These are phyloP conservation scores for Trametes pubescens DNA, from an alignment of 1,284 basidiomycete genomes.

Conservation along the genomic window DNA sequence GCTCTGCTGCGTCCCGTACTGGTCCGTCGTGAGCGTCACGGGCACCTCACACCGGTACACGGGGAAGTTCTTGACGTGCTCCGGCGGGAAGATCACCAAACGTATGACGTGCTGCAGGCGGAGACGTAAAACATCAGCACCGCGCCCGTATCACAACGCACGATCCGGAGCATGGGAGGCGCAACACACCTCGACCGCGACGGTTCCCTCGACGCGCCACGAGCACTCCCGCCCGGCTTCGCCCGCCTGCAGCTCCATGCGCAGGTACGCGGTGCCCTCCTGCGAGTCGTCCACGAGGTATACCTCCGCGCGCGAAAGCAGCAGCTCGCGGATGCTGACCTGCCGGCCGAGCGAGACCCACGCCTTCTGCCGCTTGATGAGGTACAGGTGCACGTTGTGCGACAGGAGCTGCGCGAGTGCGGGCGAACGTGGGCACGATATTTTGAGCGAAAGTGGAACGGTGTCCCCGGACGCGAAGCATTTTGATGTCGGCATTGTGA, in stretches of 20 bases:
- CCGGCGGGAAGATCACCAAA: constrained; percentile 46
- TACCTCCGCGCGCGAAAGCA: constrained; percentile 37
- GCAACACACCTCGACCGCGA: constrained; percentile 41
- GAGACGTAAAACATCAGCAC: constrained; percentile 14
- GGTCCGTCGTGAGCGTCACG: constrained; percentile 52
- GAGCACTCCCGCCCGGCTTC: constrained; percentile 41
- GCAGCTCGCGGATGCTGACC: constrained; percentile 37
- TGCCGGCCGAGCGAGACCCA: constrained; percentile 39
- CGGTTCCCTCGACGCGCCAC: constrained; percentile 38
- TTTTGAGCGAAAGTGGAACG: constrained; percentile 50
- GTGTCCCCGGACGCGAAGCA: constrained; percentile 52
- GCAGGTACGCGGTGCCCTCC: constrained; percentile 38
- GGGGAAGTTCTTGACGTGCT: constrained; percentile 47
- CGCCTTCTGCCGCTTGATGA: constrained; percentile 48
- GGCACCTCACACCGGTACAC: constrained; percentile 49
- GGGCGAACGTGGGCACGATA: constrained; percentile 49
- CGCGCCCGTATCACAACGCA: neutral
- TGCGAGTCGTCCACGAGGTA: constrained; percentile 36
- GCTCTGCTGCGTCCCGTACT: constrained; percentile 49
- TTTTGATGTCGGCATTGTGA: constrained; percentile 48
- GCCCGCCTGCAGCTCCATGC: constrained; percentile 40
- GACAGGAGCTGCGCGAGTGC: constrained; percentile 48
- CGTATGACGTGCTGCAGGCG: constrained; percentile 50
- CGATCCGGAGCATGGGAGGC: constrained; percentile 1
- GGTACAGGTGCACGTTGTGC: constrained; percentile 46